These are phyloP conservation scores for Adansonia grandidieri DNA, from an alignment of 441 rosid genomes.

Conservation along the genomic window DNA sequence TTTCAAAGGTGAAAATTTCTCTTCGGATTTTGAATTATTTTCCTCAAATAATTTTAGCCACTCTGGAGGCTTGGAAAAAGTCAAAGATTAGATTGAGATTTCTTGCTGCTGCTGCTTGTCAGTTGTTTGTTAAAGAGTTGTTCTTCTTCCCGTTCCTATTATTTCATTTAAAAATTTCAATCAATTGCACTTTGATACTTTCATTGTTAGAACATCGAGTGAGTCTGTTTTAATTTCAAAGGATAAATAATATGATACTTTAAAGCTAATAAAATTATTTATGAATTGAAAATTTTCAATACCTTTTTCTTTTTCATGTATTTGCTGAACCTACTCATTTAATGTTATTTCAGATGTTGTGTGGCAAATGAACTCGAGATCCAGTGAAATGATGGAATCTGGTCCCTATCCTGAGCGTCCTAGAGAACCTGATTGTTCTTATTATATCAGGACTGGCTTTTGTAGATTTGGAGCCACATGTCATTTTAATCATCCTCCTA, in stretches of 20 bases:
- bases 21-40: background rate
- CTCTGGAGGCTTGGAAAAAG: background rate
- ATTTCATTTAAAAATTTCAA: no score
- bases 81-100: background rate
- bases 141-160: no score
- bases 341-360: slow-evolving; percentile 65
- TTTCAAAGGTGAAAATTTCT: background rate
- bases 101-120: background rate
- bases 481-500: slow-evolving; percentile 95
- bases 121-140: no score
- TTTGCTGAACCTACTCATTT: slow-evolving; percentile 28
- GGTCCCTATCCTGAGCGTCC: slow-evolving; percentile 86
- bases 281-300: slow-evolving; percentile 7
- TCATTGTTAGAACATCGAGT: background rate
- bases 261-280: background rate
- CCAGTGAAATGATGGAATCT: slow-evolving; percentile 74
- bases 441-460: slow-evolving; percentile 95
- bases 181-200: background rate
- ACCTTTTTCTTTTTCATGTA: background rate
- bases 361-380: slow-evolving; percentile 87
- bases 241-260: background rate
- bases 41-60: background rate
- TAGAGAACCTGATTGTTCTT: slow-evolving; percentile 96
- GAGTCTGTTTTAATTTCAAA: background rate
- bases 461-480: slow-evolving; percentile 96